phyloP scores from a whole-genome alignment of 371 early-diverging fungal genomes.

The Lichtheimia hyalospora region DNA sequence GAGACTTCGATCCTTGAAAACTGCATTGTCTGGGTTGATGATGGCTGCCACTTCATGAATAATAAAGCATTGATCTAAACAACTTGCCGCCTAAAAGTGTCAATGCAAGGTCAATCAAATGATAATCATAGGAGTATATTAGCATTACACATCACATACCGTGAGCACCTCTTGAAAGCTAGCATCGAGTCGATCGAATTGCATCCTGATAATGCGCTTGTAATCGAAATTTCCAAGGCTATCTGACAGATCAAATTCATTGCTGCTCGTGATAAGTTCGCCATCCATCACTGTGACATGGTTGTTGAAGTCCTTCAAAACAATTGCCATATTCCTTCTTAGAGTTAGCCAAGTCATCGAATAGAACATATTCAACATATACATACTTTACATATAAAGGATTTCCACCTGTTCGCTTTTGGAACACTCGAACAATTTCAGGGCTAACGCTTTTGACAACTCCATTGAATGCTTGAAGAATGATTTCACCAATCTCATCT shows the following conservation, averaged over 20 bases:
- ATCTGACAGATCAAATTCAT: constrained; percentile 40
- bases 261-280: constrained; percentile 37
- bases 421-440: constrained; percentile 41
- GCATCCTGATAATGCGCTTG: constrained; percentile 51
- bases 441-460: constrained; percentile 46
- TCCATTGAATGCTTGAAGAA: constrained; percentile 39
- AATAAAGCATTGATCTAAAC: constrained; percentile 45
- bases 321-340: constrained; percentile 39
- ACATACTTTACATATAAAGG: constrained; percentile 50
- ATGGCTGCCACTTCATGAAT: constrained; percentile 43
- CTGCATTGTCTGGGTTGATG: constrained; percentile 21
- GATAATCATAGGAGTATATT: background rate
- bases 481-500: constrained; percentile 47
- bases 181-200: constrained; percentile 48
- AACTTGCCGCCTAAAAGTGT: constrained; percentile 39
- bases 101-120: background rate
- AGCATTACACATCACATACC: constrained; percentile 6
- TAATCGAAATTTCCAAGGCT: constrained; percentile 49
- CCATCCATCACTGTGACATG: constrained; percentile 55
- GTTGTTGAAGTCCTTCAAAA: constrained; percentile 37
- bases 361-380: background rate
- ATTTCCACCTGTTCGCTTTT: constrained; percentile 51
- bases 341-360: too few species aligned
- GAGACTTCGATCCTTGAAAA: constrained; percentile 21
- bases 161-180: constrained; percentile 55